Base-by-base conservation (phyloP, 1,284 basidiomycete genomes). In the Abortiporus biennis region DNA sequence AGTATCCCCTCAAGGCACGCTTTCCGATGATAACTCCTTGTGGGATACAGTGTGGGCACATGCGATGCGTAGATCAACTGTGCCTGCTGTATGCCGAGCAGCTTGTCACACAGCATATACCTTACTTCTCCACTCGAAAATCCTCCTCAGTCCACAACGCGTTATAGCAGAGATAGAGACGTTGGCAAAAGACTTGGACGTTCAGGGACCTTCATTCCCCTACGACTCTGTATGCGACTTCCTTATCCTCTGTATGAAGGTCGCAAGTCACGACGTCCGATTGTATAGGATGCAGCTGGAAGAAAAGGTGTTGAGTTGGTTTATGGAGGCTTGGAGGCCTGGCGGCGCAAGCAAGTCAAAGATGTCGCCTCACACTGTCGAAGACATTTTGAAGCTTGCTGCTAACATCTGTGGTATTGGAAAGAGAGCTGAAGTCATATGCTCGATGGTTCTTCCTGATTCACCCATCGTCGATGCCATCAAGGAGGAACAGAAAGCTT, bases 151-250 rank as follows among this genome's bases (percentile, higher is more conserved):
- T 1, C 61, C 70, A 8, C 74, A 78, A 9, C 71, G 71, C 3
- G 63, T 85, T 27, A 64, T 85, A 9, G 56, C 66, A 1, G 88
- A 92, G 55, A 76, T 96, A 36, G 86, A 92, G 55, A 66, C 69
- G 0, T 65, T 96, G 36, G 72, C 82, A 1, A 82, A 80, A 49
- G 86, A 92, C 50, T 67, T 97, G 43, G 84, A 91, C 51, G 74
- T 94, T 12, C 92, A 95, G 61, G 92, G 92, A 0, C 92, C 93
- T 1, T 66, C 80, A 2, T 81, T 77, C 50, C 87, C 91, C 0
- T 85, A 76, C 52, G 94, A 98, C 54, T 80, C 92, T 1, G 86
- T 93, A 19, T 94, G 92, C 65, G 66, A 71, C 37, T 87, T 97
- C 57, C 68, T 97, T 34, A 64, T 74, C 12, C 66, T 74, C 17